Base-by-base conservation (phyloP, 345 rosid species). In the Acer campestre region DNA sequence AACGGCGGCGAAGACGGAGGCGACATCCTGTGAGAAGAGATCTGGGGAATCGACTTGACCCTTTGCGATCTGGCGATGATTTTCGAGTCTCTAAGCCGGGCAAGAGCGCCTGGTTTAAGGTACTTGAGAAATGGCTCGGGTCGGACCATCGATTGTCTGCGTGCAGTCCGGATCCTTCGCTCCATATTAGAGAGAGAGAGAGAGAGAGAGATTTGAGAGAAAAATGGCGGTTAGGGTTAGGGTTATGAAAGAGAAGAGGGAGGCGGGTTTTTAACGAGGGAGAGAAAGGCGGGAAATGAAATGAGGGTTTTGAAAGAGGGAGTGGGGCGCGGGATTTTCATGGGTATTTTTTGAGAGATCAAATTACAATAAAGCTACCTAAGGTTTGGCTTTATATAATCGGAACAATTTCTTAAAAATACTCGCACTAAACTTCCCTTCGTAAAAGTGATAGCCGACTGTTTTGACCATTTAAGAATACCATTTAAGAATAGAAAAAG, bases 61-160 rank as follows among this genome's bases (percentile, higher is more conserved):
- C 89, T 80, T 76, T 79, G 86, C 4, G 87, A 78, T 78, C 85
- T 79, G 63, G 86, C 88, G 81, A 83, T 82, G 84, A 86, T 86
- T 61, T 84, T 80, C 0, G 89, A 85, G 78, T 88, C 91, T 12
- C 89, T 64, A 35, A 88, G 85, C 7, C 80, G 87, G 5, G 91
- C 91, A 27, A 88, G 82, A 44, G 89, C 88, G 3, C 88, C 91
- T 0, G 91, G 91, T 38, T 86, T 88, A 18, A 88, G 88, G 74
- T 79, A 85, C 72, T 62, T 82, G 2, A 83, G 84, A 66, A 76
- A 86, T 49, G 88, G 83, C 31, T 80, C 84, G 11, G 84, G 14
- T n/a, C 77, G 64, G 35, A 68, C 22, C 17, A 71, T 4, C 6
- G 72, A 35, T 14, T 75, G 77, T 31, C 77, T 72, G 61, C 29